These are phyloP conservation scores for Moniliella sp. DNA, from an alignment of 1,284 basidiomycete species.

Conservation along the genomic window DNA sequence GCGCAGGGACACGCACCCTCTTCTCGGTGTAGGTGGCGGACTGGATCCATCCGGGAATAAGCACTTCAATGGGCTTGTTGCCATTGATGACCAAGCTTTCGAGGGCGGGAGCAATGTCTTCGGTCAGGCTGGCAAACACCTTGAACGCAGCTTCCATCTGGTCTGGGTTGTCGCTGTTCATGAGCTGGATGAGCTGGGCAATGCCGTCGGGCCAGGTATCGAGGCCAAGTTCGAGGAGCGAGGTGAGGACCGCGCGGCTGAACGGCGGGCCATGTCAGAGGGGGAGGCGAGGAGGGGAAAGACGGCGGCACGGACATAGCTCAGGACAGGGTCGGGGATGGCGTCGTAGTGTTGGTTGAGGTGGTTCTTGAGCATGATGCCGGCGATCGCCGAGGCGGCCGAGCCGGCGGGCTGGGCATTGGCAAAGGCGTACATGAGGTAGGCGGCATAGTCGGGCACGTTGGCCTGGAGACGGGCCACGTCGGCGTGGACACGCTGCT, in stretches of 20 bases:
- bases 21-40: constrained; percentile 50
- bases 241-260: constrained; percentile 28
- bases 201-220: constrained; percentile 27
- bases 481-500: neutral
- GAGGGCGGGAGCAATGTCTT: constrained; percentile 84
- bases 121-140: constrained; percentile 79
- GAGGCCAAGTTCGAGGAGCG: constrained; percentile 38
- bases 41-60: constrained; percentile 62
- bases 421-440: too few relatives aligned
- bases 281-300: constrained; percentile 22
- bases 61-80: constrained; percentile 23
- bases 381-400: constrained; percentile 74
- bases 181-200: constrained; percentile 18
- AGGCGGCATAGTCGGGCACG: neutral
- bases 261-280: constrained; percentile 28
- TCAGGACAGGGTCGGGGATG: constrained; percentile 19
- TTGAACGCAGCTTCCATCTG: constrained; percentile 53
- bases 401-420: too few relatives aligned
- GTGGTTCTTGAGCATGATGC: constrained; percentile 90
- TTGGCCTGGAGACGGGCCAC: neutral
- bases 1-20: constrained; percentile 76
- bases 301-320: constrained; percentile 26
- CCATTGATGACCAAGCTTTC: constrained; percentile 60
- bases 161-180: constrained; percentile 16
- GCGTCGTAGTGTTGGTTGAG: constrained; percentile 29